Evolutionary conservation across 2,329 filamentous ascomycete species (phyloP), one percentile per base, ranked within the genome.

Genomic region (Hymenoscyphus albidus): DNA sequence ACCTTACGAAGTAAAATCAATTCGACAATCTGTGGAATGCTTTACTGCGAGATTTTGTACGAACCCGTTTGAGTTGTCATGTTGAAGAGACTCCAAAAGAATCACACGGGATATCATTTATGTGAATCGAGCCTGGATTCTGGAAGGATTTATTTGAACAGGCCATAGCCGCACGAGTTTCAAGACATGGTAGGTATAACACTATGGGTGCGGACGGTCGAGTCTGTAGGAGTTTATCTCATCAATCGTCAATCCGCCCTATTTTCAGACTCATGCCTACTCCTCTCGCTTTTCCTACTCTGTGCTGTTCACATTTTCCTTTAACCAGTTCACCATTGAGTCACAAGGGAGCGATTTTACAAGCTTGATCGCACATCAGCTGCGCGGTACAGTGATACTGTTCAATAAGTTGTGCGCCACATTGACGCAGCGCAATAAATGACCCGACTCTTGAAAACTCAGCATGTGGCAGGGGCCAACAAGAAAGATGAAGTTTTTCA

Each of bases 361-460:
- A 16, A 57, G 35, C 55, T 9, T 5, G 18, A 54, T 54, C 18
- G 48, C 48, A 54, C 48, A 57, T 10, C 35, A 35, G 7, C 44
- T 10, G 32, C 31, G 32, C 16, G 10, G n/a, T 18, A 27, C 31
- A 31, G 27, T 13, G 14, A 38, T 57, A n/a, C 27, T 18, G 16
- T 16, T 32, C 27, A 56, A 56, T 10, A 31, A 18, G 12, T 56
- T 14, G n/a, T 35, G 27, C 22, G 55, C 55, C 27, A 5, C 14
- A 27, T 38, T 2, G 27, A 6, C 31, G 32, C 27, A 31, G 55
- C 27, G 55, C n/a, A 38, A 38, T 57, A 27, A 31, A 57, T 57
- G 55, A 57, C 55, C 55, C 55, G 55, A 5, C 31, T 57, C 55
- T 57, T 38, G 55, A 57, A 57, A 57, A 57, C 55, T 57, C 31